Conservation (phyloP, 257 asterid genomes). For the Lantana camara region DNA sequence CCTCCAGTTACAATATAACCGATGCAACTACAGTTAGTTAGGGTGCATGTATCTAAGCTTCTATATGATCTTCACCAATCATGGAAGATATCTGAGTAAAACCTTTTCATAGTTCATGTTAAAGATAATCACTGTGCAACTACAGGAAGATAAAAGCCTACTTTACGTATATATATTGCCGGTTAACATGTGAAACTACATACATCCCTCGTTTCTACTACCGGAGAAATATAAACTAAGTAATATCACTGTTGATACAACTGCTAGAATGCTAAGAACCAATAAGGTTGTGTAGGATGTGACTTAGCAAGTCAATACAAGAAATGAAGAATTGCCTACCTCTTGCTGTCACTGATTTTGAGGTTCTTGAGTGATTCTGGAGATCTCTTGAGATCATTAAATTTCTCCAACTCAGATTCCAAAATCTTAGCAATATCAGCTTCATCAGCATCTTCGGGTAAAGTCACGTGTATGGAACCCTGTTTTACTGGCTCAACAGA, state of each 20-base stretch:
- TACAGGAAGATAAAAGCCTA: slow-evolving; percentile 22
- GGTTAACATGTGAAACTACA: slow-evolving; percentile 17
- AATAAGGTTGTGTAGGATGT: too few species aligned
- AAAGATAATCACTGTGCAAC: neutral
- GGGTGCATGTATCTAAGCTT: too few species aligned
- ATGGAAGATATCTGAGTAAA: too few species aligned
- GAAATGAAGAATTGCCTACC: slow-evolving; percentile 31
- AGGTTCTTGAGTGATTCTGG: slow-evolving; percentile 38
- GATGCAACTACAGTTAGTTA: too few species aligned
- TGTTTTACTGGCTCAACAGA: slow-evolving; percentile 46
- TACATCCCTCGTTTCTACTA: slow-evolving; percentile 8
- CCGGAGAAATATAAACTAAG: slow-evolving; percentile 21
- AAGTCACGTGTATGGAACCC: slow-evolving; percentile 71
- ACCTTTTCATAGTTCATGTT: slow-evolving; percentile 22
- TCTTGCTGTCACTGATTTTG: slow-evolving; percentile 38
- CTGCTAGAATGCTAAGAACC: slow-evolving; percentile 20
- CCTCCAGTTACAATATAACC: too few species aligned
- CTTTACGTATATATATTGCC: slow-evolving; percentile 24
- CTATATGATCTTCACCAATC: too few species aligned
- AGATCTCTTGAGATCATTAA: slow-evolving; percentile 39
- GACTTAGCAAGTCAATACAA: too few species aligned
- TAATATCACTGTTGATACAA: slow-evolving; percentile 20
- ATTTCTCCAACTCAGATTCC: slow-evolving; percentile 60
- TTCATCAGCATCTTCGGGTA: slow-evolving; percentile 59
- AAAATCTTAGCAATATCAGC: slow-evolving; percentile 58